Conservation (phyloP, 2,329 filamentous ascomycete species). For the Fusarium newnesense region DNA sequence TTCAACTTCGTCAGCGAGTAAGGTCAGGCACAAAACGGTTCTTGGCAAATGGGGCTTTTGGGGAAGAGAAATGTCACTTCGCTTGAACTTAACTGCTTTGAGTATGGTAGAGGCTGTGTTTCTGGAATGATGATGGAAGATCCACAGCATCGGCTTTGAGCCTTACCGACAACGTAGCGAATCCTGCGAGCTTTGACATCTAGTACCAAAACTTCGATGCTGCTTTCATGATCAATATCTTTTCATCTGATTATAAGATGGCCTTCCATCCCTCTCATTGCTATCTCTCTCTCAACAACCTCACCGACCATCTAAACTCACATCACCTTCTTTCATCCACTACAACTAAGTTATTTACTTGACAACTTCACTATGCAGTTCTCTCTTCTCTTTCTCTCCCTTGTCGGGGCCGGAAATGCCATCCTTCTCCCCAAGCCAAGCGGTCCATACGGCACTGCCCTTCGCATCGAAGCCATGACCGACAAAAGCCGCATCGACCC, state of each 20-base stretch:
- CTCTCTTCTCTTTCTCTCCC: constrained; percentile 12
- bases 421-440: constrained; percentile 43
- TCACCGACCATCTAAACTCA: background rate
- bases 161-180: background rate
- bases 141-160: background rate
- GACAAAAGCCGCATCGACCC: constrained; percentile 48
- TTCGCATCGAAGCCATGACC: constrained; percentile 42
- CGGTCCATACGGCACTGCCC: constrained; percentile 47
- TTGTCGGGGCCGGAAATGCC: constrained; percentile 34
- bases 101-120: background rate
- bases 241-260: background rate
- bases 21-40: background rate
- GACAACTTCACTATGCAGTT: constrained; percentile 29
- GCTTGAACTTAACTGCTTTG: constrained; percentile 18
- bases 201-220: background rate
- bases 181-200: background rate
- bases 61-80: background rate
- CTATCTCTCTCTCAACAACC: fast-evolving
- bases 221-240: background rate
- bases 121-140: background rate
- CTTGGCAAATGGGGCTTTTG: background rate
- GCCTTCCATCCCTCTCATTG: background rate
- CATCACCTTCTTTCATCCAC: too few species aligned
- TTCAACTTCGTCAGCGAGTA: background rate
- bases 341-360: fast-evolving